Evolutionary conservation across 1,284 basidiomycete species (phyloP), one percentile per base, ranked within the genome.

Genomic region (Tetrapyrgos nigripes): DNA sequence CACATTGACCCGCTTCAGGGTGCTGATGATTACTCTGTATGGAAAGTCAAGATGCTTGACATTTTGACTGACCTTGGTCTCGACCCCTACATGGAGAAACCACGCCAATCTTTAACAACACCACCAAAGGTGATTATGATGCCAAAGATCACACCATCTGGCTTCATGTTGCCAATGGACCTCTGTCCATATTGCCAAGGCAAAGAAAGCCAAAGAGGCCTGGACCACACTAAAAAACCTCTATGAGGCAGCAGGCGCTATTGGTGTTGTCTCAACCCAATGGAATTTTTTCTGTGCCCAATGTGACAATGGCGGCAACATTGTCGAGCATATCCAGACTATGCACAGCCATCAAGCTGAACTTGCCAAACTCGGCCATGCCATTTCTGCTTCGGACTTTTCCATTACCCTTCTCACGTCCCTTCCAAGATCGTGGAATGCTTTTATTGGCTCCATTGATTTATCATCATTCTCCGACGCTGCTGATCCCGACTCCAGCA

Each of bases 341-440:
- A 64, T 76, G 53, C 51, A 58, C 6, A 52, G 55, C 3, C 62
- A 62, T 24, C 46, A 68, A 23, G 62, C 68, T 26, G 64, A 72
- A 48, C 50, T 52, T 19, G 48, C 47, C 5, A 50, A 40, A 1
- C 61, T 70, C n/a, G 63, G 64, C 9, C 52, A 55, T 29, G 48
- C 27, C 31, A 55, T 73, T 4, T 47, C 24, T 0, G 73, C 77
- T 28, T 58, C 68, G 17, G 75, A 78, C 14, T 78, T 78, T 48
- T 55, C 65, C 1, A 72, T 72, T 55, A 72, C 69, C 14, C 53
- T 79, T 0, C 62, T 78, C 3, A 73, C 70, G 0, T 76, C 71
- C 8, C 63, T 78, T 5, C 76, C 73, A 19, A 70, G 74, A 21
- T 66, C 65, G 5, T 79, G 76, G 76, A 68, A 78, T 43, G 57